Evolutionary conservation across 345 rosid species (phyloP), one percentile per base, ranked within the genome.

Genomic region (Capsella bursapastoris): DNA sequence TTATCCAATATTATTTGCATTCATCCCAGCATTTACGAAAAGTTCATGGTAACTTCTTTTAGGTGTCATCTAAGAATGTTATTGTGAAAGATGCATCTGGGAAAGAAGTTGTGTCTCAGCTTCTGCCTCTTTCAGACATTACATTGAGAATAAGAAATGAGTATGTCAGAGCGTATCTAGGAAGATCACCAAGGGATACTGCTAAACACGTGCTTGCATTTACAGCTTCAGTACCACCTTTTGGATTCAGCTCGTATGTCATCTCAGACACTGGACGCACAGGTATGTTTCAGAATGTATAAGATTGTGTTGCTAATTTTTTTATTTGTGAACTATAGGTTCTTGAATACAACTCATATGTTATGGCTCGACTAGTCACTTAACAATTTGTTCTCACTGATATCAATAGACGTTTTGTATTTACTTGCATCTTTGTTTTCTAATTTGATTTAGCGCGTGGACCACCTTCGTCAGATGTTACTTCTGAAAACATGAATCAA

Each of bases 171-270:
- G 91, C 96, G 66, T 86, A 91, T 77, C 74, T 93, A 77, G 97
- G 97, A 44, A 80, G 69, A 63, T 74, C 77, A 58, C 86, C 94
- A 7, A 80, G 65, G 27, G 85, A 81, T 64, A 75, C 82, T 18
- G 65, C 75, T 50, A 88, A 85, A 74, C 78, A 88, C 79, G 87
- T 89, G 89, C 90, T 93, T 82, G 94, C 91, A 40, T 93, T 93
- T 83, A 78, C 91, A 68, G 98, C 75, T 73, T 83, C 97, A 62
- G 87, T 93, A 56, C 98, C 98, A 52, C 87, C 98, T 73, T 89
- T 93, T 72, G 98, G 96, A 77, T 89, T 93, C 84, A 91, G 85
- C 84, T 84, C 94, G 27, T 93, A 89, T 76, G 76, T 75, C 72
- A 78, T 93, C 75, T 85, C 88, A 56, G 70, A 64, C 72, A 82